phyloP scores from a whole-genome alignment of 805 yeast species.

The Candida tammaniensis region DNA sequence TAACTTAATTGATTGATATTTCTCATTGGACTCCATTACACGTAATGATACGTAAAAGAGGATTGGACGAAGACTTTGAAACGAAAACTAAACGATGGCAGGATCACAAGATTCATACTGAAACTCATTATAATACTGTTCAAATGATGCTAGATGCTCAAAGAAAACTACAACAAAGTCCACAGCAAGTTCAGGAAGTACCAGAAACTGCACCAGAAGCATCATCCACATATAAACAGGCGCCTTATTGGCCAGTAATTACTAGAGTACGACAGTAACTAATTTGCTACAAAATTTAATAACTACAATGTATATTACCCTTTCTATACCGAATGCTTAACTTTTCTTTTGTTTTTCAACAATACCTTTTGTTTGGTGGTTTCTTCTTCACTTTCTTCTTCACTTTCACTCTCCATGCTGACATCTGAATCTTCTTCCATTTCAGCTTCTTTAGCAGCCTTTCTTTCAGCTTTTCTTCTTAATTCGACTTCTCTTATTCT shows the following conservation, averaged over 20 bases:
- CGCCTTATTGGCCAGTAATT: conserved; percentile 15
- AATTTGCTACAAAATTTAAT: background rate
- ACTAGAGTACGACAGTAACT: conserved; percentile 1
- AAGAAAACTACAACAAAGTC: conserved; percentile 8
- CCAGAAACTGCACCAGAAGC: background rate
- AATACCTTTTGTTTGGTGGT: conserved; percentile 52
- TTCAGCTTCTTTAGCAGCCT: conserved; percentile 55
- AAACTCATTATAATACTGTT: conserved; percentile 12
- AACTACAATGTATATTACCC: conserved; percentile 9
- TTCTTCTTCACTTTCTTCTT: conserved; percentile 28
- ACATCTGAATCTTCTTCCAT: conserved; percentile 22
- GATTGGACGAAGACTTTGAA: background rate
- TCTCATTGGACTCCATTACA: too few species aligned
- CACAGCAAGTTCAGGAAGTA: background rate
- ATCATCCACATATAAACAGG: conserved; percentile 5
- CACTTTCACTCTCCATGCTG: conserved; percentile 47
- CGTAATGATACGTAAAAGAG: too few species aligned
- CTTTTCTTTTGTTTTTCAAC: conserved; percentile 53
- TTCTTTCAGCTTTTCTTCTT: conserved; percentile 69
- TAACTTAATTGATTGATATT: too few species aligned
- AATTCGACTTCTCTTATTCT: conserved; percentile 92
- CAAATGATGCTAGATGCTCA: conserved; percentile 13
- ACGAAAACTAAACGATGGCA: conserved; percentile 12
- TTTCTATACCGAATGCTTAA: conserved; percentile 12
- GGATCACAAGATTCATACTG: conserved; percentile 9